These are phyloP conservation scores for Omphalotus guepiniiformis DNA, from an alignment of 768 basidiomycete genomes.

Conservation along the genomic window DNA sequence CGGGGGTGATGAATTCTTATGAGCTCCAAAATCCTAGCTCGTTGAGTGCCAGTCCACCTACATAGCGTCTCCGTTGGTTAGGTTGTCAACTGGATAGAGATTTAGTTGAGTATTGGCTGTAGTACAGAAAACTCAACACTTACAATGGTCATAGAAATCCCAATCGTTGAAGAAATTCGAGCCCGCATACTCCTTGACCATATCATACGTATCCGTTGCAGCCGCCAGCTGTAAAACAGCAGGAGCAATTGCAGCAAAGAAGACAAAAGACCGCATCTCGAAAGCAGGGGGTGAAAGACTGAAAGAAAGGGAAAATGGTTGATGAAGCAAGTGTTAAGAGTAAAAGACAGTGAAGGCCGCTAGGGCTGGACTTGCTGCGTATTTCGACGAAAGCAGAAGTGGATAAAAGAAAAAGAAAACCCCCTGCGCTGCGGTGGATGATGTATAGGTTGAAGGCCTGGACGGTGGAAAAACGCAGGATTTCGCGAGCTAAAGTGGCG, in stretches of 20 bases:
- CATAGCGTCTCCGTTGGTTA: constrained; percentile 63
- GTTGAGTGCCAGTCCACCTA: constrained; percentile 21
- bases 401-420: too few species aligned
- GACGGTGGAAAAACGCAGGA: too few species aligned
- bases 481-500: too few species aligned
- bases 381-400: too few species aligned
- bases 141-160: constrained; percentile 59
- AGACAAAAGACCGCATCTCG: neutral
- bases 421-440: too few species aligned
- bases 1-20: constrained; percentile 7
- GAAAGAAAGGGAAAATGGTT: too few species aligned
- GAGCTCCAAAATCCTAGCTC: neutral
- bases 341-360: too few species aligned
- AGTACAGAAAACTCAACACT: constrained; percentile 17
- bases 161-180: constrained; percentile 63
- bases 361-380: too few species aligned
- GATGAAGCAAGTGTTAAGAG: too few species aligned
- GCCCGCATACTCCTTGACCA: constrained; percentile 56
- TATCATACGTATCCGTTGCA: constrained; percentile 38
- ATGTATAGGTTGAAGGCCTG: too few species aligned
- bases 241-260: neutral
- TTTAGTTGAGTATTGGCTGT: constrained; percentile 1
- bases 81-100: constrained; percentile 50
- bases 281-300: too few species aligned
- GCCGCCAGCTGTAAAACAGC: constrained; percentile 1